Conservation (phyloP, 2,329 filamentous ascomycete genomes). For the Camptophora hylomeconis region DNA sequence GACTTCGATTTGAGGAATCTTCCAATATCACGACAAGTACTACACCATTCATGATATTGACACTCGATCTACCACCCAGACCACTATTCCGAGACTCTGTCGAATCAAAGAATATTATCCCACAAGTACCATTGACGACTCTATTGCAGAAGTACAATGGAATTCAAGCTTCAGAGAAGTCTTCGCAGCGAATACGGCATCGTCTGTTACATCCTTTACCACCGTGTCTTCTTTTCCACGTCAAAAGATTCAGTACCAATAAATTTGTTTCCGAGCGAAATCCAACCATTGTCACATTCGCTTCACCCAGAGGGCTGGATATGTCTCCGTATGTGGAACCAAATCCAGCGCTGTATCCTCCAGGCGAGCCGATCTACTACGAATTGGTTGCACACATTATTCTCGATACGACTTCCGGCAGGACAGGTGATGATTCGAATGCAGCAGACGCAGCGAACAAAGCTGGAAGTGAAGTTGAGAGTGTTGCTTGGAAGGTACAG, state of each 20-base stretch:
- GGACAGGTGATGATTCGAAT: constrained; percentile 30
- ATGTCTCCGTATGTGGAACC: constrained; percentile 86
- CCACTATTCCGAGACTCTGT: constrained; percentile 87
- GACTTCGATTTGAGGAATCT: constrained; percentile 84
- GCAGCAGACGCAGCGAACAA: constrained; percentile 26
- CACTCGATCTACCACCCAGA: constrained; percentile 78
- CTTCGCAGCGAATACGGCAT: constrained; percentile 79
- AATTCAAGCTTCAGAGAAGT: constrained; percentile 70
- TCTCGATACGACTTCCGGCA: constrained; percentile 59
- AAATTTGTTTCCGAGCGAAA: constrained; percentile 95
- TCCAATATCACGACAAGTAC: constrained; percentile 64
- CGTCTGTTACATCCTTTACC: constrained; percentile 81
- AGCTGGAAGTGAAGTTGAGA: constrained; percentile 74
- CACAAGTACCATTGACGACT: constrained; percentile 57
- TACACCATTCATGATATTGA: constrained; percentile 78
- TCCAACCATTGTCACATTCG: constrained; percentile 95
- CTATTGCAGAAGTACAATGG: constrained; percentile 92
- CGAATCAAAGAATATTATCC: constrained; percentile 89
- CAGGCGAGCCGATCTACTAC: constrained; percentile 78
- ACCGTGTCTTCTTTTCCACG: constrained; percentile 81
- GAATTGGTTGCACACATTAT: constrained; percentile 91
- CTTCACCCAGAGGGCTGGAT: constrained; percentile 68
- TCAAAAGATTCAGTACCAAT: constrained; percentile 94
- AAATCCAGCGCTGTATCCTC: constrained; percentile 55
- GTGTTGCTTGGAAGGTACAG: constrained; percentile 92